Evolutionary conservation across 352 stramenopile genomes (phyloP), one percentile per base, ranked within the genome.

Genomic region (Plasmopara viticola): DNA sequence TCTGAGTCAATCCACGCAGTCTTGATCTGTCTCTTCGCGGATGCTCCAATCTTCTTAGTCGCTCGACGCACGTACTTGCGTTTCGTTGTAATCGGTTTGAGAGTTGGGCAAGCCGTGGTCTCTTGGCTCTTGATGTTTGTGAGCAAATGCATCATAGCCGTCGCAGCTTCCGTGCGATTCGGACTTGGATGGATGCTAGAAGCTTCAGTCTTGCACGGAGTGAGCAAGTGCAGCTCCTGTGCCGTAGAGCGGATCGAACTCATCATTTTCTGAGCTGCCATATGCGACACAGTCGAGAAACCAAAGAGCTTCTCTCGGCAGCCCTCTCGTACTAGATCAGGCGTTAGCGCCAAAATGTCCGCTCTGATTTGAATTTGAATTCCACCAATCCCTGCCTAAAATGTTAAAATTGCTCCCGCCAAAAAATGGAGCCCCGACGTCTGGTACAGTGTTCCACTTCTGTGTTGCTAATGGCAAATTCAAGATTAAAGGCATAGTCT

Each of bases 111-210:
- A 15, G 52, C 44, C 25, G 52, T 59, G 39, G 13, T 17, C 9
- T 62, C 48, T 46, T 66, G 35, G 25, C 35, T 40, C 20, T 28
- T 59, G 33, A 25, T 64, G 38, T 54, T 43, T 12, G 74, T 64
- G 38, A 91, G 71, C 13, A 91, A 45, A 53, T 87, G 70, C 78
- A 91, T 84, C 80, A 91, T 91, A 17, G 80, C 80, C 1, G 78
- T 72, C 2, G 80, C 80, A 13, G 80, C 80, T 54, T 91, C 80
- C 0, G 78, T 89, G 43, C 80, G 73, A 48, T 89, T 91, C 17
- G 80, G 80, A 58, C 78, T 89, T 18, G 80, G 80, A 51, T 90
- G 73, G 6, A 86, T 68, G n/a, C 66, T 61, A 13, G 59, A 70
- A 20, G 38, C 33, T 25, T 40, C 44, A 4, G 37, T 35, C 15